Conservation (phyloP, 1,284 basidiomycete species). For the Cutaneotrichosporon mucoides region DNA sequence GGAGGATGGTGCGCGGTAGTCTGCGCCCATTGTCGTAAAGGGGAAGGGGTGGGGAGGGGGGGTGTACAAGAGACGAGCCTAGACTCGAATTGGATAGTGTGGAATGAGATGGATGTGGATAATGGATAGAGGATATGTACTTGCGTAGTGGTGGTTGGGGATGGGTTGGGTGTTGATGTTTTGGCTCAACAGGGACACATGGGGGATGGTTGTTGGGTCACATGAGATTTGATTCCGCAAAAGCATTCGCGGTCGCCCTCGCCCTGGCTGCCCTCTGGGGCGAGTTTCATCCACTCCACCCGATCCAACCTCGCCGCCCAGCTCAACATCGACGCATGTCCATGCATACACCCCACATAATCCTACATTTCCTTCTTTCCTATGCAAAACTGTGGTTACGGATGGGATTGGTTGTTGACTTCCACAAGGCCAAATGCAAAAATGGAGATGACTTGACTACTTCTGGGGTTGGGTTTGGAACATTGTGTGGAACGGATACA, state of each 20-base stretch:
- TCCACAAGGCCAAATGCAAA: not conserved
- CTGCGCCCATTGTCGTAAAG: too few species aligned
- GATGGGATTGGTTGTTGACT: slow-evolving; percentile 1
- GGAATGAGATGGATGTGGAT: too few species aligned
- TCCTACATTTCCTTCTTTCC: slow-evolving; percentile 3
- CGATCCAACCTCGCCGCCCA: too few species aligned
- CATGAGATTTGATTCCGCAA: slow-evolving; percentile 7
- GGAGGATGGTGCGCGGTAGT: too few species aligned
- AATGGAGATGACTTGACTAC: not conserved
- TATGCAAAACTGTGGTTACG: slow-evolving; percentile 5
- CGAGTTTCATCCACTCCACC: too few species aligned
- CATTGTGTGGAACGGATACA: not conserved
- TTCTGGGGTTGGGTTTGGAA: not conserved
- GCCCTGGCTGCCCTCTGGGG: too few species aligned
- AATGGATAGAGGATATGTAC: too few species aligned
- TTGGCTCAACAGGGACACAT: not conserved
- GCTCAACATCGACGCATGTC: not conserved
- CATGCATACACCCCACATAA: slow-evolving; percentile 1
- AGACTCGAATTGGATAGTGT: too few species aligned
- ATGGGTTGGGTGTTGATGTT: not conserved
- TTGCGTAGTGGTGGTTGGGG: too few species aligned
- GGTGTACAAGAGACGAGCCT: too few species aligned
- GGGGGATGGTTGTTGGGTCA: not conserved
- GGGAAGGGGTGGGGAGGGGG: too few species aligned
- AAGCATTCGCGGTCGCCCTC: slow-evolving; percentile 4